Conservation (phyloP, 768 basidiomycete species). For the Leccinum variicolor region DNA sequence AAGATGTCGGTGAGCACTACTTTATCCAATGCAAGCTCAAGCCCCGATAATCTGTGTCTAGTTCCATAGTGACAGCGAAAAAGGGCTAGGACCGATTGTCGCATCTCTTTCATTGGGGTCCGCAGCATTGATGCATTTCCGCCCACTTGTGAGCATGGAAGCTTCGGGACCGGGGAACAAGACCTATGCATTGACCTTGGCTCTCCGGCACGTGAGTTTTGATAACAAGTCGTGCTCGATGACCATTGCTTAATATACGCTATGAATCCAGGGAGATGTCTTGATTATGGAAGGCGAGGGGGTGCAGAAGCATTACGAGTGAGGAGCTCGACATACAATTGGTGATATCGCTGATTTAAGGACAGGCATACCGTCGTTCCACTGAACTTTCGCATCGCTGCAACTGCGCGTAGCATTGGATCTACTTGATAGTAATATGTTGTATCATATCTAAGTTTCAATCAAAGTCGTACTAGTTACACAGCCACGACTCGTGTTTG, state of each 20-base stretch:
- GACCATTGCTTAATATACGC: slow-evolving; percentile 4
- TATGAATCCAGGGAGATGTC: slow-evolving; percentile 64
- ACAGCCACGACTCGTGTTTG: slow-evolving; percentile 13
- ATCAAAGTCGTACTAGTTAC: neutral
- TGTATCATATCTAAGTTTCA: neutral
- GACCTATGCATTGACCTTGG: slow-evolving; percentile 46
- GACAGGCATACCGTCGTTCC: slow-evolving; percentile 72
- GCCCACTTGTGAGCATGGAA: slow-evolving; percentile 41
- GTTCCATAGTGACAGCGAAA: slow-evolving; percentile 81
- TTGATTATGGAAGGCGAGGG: slow-evolving; percentile 72
- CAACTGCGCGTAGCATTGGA: slow-evolving; percentile 69
- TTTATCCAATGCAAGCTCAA: neutral
- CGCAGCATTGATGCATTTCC: slow-evolving; percentile 78
- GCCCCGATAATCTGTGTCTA: slow-evolving; percentile 25
- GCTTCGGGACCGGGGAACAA: slow-evolving; percentile 25
- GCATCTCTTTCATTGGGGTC: slow-evolving; percentile 78
- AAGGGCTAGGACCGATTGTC: slow-evolving; percentile 66
- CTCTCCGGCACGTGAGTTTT: slow-evolving; percentile 60
- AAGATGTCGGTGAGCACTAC: slow-evolving; percentile 66
- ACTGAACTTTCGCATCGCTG: slow-evolving; percentile 73
- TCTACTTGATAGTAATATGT: slow-evolving; percentile 17
- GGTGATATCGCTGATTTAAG: slow-evolving; percentile 9
- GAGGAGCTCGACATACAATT: slow-evolving; percentile 22
- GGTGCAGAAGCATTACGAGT: slow-evolving; percentile 73
- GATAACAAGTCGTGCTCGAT: neutral